Evolutionary conservation across 1,284 basidiomycete genomes (phyloP).

Genomic region (Thelephora terrestris): DNA sequence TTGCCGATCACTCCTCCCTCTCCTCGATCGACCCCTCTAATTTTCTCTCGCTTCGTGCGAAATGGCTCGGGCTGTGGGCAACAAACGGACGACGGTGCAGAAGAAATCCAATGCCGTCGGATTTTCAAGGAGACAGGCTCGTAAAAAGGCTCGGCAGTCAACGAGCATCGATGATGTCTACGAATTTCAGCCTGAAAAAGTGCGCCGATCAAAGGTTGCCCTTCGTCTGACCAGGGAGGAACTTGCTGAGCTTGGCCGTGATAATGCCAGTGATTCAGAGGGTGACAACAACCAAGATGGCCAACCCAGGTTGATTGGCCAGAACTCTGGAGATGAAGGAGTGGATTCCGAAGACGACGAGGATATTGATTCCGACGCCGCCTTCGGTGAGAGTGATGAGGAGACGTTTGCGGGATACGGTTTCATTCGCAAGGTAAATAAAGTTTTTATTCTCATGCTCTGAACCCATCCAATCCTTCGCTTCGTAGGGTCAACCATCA

Average conservation of each 20-base stretch:
- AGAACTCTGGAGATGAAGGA: slow-evolving; percentile 44
- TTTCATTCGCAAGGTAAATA: slow-evolving; percentile 36
- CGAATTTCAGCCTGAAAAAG: slow-evolving; percentile 47
- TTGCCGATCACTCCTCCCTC: too few relatives aligned
- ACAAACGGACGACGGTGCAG: too few relatives aligned
- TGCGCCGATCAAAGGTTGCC: slow-evolving; percentile 42
- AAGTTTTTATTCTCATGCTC: slow-evolving; percentile 2
- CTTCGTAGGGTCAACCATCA: neutral
- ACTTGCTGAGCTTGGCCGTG: slow-evolving; percentile 28
- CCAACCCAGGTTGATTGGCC: slow-evolving; percentile 45
- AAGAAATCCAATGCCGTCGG: slow-evolving; percentile 33
- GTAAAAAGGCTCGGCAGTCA: slow-evolving; percentile 24
- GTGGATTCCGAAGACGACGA: slow-evolving; percentile 63
- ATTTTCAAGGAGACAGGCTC: slow-evolving; percentile 41
- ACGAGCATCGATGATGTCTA: slow-evolving; percentile 41
- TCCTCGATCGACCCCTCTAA: too few relatives aligned
- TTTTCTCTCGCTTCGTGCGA: too few relatives aligned
- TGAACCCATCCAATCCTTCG: neutral
- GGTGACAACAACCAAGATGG: slow-evolving; percentile 27
- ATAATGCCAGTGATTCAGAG: slow-evolving; percentile 23
- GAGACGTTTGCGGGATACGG: slow-evolving; percentile 65
- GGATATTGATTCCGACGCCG: slow-evolving; percentile 70
- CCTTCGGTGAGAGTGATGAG: slow-evolving; percentile 77
- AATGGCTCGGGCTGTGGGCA: too few relatives aligned
- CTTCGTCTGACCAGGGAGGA: slow-evolving; percentile 53